These are phyloP conservation scores for Eleusine indica DNA, from an alignment of 176 grass and related monocot species.

Conservation along the genomic window DNA sequence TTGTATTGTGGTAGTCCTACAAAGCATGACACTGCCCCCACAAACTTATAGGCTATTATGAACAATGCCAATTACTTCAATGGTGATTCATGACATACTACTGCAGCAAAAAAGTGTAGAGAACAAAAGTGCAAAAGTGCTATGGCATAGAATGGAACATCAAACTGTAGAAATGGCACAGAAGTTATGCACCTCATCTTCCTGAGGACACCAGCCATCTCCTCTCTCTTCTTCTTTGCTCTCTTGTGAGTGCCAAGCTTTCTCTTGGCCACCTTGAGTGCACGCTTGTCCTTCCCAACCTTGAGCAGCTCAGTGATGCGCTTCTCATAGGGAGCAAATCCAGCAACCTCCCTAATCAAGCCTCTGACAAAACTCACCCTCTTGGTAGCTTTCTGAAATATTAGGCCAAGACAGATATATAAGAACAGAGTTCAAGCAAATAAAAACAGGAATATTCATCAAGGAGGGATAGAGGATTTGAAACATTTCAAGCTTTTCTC, in stretches of 20 bases:
- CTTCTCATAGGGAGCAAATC: slow-evolving; percentile 62
- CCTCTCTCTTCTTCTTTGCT: slow-evolving; percentile 77
- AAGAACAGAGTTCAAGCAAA: not conserved
- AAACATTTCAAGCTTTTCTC: not conserved
- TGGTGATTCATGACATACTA: not conserved
- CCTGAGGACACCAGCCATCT: slow-evolving; percentile 63
- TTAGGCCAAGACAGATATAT: not conserved
- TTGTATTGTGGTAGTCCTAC: no score
- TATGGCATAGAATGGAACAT: not conserved
- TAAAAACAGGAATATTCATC: not conserved
- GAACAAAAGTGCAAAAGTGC: not conserved
- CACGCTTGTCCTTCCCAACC: slow-evolving; percentile 71
- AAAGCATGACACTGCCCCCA: not conserved
- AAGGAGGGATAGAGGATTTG: no score
- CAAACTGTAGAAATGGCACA: not conserved
- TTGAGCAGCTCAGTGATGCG: slow-evolving; percentile 73
- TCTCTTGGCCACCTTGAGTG: slow-evolving; percentile 59
- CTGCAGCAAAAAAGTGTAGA: not conserved
- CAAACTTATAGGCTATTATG: no score
- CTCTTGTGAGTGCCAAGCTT: slow-evolving; percentile 78
- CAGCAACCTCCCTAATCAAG: slow-evolving; percentile 68
- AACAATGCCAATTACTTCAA: not conserved
- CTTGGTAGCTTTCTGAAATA: slow-evolving; percentile 56
- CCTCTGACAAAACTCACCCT: slow-evolving; percentile 52
- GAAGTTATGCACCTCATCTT: slow-evolving; percentile 49